Conservation (phyloP, 2,329 filamentous ascomycete species). For the Colletotrichum salicis region DNA sequence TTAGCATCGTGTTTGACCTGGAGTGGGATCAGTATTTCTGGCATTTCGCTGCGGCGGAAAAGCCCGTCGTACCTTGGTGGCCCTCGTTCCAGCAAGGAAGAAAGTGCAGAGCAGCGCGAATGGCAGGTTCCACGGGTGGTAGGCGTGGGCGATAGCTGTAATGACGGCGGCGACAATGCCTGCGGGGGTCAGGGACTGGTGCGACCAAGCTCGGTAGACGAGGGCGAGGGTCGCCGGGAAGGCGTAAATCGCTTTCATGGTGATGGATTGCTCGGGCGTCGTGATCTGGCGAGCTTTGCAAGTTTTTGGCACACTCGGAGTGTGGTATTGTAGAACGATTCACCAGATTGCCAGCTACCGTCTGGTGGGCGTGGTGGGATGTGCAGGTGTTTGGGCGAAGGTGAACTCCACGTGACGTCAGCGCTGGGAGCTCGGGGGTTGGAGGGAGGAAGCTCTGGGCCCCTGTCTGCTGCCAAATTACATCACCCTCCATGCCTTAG, state of each 20-base stretch:
- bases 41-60: neutral
- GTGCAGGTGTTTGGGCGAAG: neutral
- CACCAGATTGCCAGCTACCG: neutral
- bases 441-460: neutral
- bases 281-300: neutral
- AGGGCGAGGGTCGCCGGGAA: slow-evolving; percentile 69
- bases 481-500: neutral
- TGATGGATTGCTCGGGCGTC: slow-evolving; percentile 26
- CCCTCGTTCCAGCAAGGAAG: slow-evolving; percentile 85
- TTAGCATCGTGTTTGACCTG: slow-evolving; percentile 91
- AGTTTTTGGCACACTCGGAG: neutral
- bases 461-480: neutral
- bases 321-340: slow-evolving; percentile 2
- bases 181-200: slow-evolving; percentile 70
- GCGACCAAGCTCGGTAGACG: slow-evolving; percentile 74
- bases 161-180: slow-evolving; percentile 43
- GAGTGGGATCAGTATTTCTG: slow-evolving; percentile 30
- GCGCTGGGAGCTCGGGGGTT: slow-evolving; percentile 10
- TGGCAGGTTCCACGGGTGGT: slow-evolving; percentile 96
- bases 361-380: slow-evolving; percentile 11
- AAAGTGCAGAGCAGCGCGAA: slow-evolving; percentile 86
- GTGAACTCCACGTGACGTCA: slow-evolving; percentile 34
- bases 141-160: slow-evolving; percentile 69
- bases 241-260: slow-evolving; percentile 69
- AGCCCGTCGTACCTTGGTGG: slow-evolving; percentile 74